phyloP scores from a whole-genome alignment of 2,329 filamentous ascomycete genomes.

The Alternaria gaisen region DNA sequence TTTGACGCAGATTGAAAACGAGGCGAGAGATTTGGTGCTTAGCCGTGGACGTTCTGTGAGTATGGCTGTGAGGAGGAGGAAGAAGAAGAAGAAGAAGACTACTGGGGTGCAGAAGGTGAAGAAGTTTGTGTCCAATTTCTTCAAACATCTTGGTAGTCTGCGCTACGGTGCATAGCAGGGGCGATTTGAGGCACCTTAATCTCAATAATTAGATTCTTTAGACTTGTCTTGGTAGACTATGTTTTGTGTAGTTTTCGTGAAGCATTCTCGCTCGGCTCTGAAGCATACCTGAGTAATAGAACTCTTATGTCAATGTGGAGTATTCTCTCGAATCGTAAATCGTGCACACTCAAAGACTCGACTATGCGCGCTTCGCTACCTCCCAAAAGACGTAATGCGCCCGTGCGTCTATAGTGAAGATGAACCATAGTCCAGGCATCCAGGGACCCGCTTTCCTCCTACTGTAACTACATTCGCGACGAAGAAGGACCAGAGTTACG shows the following conservation, averaged over 20 bases:
- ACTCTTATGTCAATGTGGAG: not conserved
- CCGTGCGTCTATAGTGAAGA: not conserved
- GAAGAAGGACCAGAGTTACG: not conserved
- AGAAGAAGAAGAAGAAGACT: not conserved
- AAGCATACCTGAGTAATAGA: not conserved
- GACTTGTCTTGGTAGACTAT: not conserved
- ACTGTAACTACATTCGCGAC: not conserved
- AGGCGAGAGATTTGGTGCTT: not conserved
- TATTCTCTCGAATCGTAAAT: not conserved
- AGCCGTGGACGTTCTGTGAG: not conserved
- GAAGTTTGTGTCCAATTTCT: not conserved
- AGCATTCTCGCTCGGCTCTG: not conserved
- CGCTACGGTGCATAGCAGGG: not conserved
- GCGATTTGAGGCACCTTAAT: rapidly evolving
- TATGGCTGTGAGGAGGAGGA: not conserved
- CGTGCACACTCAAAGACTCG: not conserved
- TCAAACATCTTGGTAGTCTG: not conserved
- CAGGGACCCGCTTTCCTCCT: not conserved
- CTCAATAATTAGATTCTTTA: not conserved
- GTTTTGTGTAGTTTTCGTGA: not conserved
- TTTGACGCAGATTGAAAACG: not conserved
- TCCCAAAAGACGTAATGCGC: not conserved
- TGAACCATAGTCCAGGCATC: not conserved
- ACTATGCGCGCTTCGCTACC: not conserved
- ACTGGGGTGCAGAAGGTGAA: not conserved